Conservation (phyloP, 257 asterid genomes). For the Plantago ovata region DNA sequence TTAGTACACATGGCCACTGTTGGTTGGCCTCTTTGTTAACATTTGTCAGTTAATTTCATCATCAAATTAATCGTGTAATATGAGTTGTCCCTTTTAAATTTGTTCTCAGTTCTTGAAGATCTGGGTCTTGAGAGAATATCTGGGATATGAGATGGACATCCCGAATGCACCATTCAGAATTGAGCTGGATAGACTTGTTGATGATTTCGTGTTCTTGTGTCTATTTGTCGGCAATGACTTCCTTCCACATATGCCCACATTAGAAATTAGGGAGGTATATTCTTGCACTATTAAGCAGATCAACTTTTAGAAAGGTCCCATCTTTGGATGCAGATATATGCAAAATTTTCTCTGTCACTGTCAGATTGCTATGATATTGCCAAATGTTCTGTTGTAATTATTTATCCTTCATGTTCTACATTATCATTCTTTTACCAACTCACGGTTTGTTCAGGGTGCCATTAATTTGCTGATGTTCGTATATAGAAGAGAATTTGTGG, state of each 20-base stretch:
- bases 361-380: constrained; percentile 10
- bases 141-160: constrained; percentile 77
- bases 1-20: constrained; percentile 24
- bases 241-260: constrained; percentile 98
- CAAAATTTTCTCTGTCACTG: constrained; percentile 9
- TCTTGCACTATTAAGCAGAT: constrained; percentile 12
- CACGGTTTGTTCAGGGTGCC: constrained; percentile 66
- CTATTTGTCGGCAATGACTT: constrained; percentile 98
- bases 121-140: constrained; percentile 89
- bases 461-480: constrained; percentile 80
- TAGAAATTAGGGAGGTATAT: constrained; percentile 95
- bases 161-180: constrained; percentile 64
- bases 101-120: constrained; percentile 73
- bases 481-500: constrained; percentile 80
- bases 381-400: constrained; percentile 1
- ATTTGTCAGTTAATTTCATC: constrained; percentile 8
- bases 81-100: constrained; percentile 17
- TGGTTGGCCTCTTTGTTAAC: constrained; percentile 18
- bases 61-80: constrained; percentile 2
- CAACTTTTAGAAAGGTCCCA: not conserved
- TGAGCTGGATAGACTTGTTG: constrained; percentile 91
- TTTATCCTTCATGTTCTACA: constrained; percentile 7
- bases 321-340: constrained; percentile 11
- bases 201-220: constrained; percentile 90
- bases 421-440: constrained; percentile 19